Evolutionary conservation across 163 green algal genomes (phyloP).

Genomic region (Prototheca wickerhamii): DNA sequence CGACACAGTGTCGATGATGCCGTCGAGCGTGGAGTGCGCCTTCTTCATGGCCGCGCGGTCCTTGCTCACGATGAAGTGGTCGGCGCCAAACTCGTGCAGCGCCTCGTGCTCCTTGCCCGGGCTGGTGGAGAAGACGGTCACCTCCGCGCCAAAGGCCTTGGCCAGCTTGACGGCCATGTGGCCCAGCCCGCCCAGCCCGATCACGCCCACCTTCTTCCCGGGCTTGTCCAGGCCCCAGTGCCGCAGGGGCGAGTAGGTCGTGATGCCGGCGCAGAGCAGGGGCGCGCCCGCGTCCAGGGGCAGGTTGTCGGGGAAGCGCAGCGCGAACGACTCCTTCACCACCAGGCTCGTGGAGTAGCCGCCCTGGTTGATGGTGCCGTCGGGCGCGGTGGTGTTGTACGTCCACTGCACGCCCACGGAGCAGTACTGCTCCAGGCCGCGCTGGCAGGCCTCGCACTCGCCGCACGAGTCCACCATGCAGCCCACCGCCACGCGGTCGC

Average conservation of each 20-base stretch:
- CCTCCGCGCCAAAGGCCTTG: conserved; percentile 59
- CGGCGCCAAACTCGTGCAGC: conserved; percentile 21
- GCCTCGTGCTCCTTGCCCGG: conserved; percentile 32
- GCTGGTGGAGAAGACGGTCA: conserved; percentile 45
- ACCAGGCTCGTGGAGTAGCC: conserved; percentile 53
- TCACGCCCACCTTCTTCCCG: conserved; percentile 63
- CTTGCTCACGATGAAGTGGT: conserved; percentile 15
- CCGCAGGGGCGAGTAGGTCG: conserved; percentile 59
- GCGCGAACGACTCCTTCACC: conserved; percentile 25
- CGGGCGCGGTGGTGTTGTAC: conserved; percentile 35
- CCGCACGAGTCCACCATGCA: conserved; percentile 66
- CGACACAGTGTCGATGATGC: conserved; percentile 73
- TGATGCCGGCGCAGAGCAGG: conserved; percentile 86
- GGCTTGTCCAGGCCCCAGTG: conserved; percentile 64
- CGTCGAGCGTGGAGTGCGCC: conserved; percentile 38
- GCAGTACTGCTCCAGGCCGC: conserved; percentile 46
- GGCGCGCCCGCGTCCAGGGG: conserved; percentile 51
- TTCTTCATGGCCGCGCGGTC: conserved; percentile 19
- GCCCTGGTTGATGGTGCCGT: conserved; percentile 37
- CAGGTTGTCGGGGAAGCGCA: conserved; percentile 61
- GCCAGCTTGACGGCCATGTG: conserved; percentile 74
- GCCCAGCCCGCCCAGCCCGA: conserved; percentile 76
- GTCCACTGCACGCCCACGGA: conserved; percentile 18
- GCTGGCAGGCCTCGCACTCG: conserved; percentile 31
- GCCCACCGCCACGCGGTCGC: conserved; percentile 71